A percentile compares a stretch with the other conserved stretches of the same genome.
These are phyloP conservation scores for Aspergillus neoniger DNA, from an alignment of 2,329 filamentous ascomycete genomes.

Conservation along the genomic window DNA sequence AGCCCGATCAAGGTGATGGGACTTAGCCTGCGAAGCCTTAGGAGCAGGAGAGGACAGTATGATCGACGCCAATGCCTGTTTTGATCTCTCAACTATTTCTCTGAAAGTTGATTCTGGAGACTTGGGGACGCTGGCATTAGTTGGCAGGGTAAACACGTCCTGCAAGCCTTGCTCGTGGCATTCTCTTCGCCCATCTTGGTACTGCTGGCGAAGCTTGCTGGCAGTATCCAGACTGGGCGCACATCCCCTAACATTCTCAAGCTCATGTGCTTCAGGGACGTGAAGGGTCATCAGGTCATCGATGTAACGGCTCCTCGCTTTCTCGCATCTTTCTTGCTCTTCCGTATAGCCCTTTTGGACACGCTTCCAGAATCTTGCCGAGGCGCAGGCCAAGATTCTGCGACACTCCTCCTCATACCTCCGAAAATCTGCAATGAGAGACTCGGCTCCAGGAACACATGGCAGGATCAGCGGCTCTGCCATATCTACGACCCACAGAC, in stretches of 20 bases:
- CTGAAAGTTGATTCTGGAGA: slow-evolving; percentile 10
- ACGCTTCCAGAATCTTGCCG: slow-evolving; percentile 33
- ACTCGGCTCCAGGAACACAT: slow-evolving; percentile 2
- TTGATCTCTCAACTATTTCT: slow-evolving; percentile 13
- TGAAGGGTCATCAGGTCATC: slow-evolving; percentile 28
- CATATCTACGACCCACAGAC: slow-evolving; percentile 34
- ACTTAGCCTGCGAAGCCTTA: slow-evolving; percentile 6
- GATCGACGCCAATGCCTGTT: slow-evolving; percentile 3
- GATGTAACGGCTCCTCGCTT: slow-evolving; percentile 20
- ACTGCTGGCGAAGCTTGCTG: slow-evolving; percentile 20
- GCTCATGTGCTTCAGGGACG: slow-evolving; percentile 19
- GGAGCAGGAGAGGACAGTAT: background rate
- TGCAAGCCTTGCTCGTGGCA: slow-evolving; percentile 18
- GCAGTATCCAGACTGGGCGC: slow-evolving; percentile 26
- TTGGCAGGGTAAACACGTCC: slow-evolving; percentile 22
- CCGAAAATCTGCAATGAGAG: slow-evolving; percentile 16
- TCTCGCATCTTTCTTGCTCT: slow-evolving; percentile 16
- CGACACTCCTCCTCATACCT: slow-evolving; percentile 28
- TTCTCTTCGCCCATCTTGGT: slow-evolving; percentile 16
- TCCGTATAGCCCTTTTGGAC: slow-evolving; percentile 20
- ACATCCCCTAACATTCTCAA: slow-evolving; percentile 15
- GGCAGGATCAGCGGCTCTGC: slow-evolving; percentile 25
- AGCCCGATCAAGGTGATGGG: background rate
- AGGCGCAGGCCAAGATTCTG: slow-evolving; percentile 28
- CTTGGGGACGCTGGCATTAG: background rate